A percentile compares a stretch with the other conserved stretches of the same genome.
phyloP scores from a whole-genome alignment of 768 basidiomycete species.

The Agaricus sinodeliciosus region DNA sequence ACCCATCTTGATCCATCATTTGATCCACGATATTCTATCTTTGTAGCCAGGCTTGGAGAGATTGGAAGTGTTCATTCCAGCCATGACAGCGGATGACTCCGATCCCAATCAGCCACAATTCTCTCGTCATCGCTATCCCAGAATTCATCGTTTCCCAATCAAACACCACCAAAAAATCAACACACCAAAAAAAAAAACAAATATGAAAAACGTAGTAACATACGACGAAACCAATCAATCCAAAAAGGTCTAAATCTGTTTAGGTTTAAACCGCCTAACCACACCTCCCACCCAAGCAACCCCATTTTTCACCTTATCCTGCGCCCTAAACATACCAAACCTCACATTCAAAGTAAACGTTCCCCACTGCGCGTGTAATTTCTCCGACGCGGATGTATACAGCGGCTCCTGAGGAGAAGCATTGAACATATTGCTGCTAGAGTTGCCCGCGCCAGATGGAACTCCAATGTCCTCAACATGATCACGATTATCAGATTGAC shows the following conservation, averaged over 20 bases:
- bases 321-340: conserved; percentile 9
- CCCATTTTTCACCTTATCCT: conserved; percentile 8
- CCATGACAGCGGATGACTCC: too few species aligned
- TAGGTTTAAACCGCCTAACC: not conserved
- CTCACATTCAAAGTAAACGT: conserved; percentile 4
- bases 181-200: too few species aligned
- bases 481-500: not conserved
- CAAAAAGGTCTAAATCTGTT: not conserved
- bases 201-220: too few species aligned
- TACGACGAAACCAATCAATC: not conserved
- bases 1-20: not conserved
- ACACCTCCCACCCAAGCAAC: conserved; percentile 7
- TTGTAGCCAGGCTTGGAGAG: too few species aligned
- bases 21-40: too few species aligned
- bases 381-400: conserved; percentile 1
- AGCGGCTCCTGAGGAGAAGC: not conserved
- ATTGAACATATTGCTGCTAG: not conserved
- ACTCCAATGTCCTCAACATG: not conserved
- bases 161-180: too few species aligned
- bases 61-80: too few species aligned
- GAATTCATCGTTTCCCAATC: too few species aligned
- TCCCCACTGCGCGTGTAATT: conserved; percentile 4
- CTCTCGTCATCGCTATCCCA: too few species aligned
- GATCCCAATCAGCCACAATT: too few species aligned
- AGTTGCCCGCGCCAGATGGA: not conserved